Conservation (phyloP, 345 rosid genomes). For the Geranium brycei region DNA sequence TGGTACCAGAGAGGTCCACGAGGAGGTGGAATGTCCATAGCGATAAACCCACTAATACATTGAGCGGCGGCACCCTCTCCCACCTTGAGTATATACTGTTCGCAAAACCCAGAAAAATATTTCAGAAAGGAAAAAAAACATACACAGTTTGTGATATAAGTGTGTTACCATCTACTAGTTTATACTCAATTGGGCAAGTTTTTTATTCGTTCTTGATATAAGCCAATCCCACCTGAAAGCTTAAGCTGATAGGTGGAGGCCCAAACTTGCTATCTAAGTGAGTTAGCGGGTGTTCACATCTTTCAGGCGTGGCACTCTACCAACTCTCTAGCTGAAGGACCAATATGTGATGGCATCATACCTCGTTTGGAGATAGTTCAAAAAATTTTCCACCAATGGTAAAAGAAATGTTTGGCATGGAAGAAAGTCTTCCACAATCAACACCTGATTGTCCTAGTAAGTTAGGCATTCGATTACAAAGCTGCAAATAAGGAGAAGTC, state of each 20-base stretch:
- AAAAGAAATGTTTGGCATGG: constrained; percentile 76
- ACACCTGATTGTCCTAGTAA: constrained; percentile 80
- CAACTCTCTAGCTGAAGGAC: too few relatives aligned
- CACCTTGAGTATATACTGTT: constrained; percentile 78
- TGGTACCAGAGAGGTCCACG: constrained; percentile 92
- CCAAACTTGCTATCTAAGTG: too few relatives aligned
- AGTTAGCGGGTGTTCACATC: too few relatives aligned
- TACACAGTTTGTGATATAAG: background rate
- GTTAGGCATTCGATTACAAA: constrained; percentile 72
- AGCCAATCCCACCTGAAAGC: background rate
- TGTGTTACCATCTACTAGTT: background rate
- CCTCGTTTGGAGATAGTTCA: constrained; percentile 62
- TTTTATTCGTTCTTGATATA: too few relatives aligned
- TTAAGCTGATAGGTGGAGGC: too few relatives aligned
- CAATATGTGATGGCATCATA: constrained; percentile 8
- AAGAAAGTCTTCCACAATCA: constrained; percentile 53
- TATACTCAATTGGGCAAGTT: too few relatives aligned
- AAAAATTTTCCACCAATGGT: constrained; percentile 64
- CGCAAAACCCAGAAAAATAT: background rate
- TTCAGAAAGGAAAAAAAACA: too few relatives aligned
- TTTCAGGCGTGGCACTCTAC: too few relatives aligned
- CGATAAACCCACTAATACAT: constrained; percentile 86
- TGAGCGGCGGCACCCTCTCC: constrained; percentile 64
- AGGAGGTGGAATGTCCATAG: constrained; percentile 73
- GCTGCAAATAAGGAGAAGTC: constrained; percentile 24